phyloP scores from a whole-genome alignment of 2,329 filamentous ascomycete genomes.

The Colletotrichum karsti region DNA sequence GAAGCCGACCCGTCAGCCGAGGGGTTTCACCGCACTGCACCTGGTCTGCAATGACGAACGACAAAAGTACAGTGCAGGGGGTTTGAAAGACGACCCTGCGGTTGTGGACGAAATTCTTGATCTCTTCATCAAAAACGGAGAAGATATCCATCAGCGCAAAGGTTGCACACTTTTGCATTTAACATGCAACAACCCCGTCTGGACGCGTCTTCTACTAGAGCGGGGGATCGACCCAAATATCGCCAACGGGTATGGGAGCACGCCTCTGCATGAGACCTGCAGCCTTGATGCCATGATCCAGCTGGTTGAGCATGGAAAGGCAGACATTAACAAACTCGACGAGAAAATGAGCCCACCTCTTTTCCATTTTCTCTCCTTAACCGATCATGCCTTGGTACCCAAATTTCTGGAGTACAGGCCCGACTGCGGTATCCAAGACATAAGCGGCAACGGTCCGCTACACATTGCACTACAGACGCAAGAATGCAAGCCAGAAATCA shows the following conservation, averaged over 20 bases:
- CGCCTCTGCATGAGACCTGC: constrained; percentile 29
- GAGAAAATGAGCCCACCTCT: constrained; percentile 34
- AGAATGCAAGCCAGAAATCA: background rate
- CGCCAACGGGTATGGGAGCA: constrained; percentile 18
- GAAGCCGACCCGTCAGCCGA: background rate
- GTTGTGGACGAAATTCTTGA: background rate
- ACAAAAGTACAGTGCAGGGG: background rate
- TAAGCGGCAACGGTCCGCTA: constrained; percentile 31
- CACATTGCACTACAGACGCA: constrained; percentile 29
- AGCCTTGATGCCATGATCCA: constrained; percentile 27
- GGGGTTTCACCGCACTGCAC: background rate
- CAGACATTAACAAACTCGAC: constrained; percentile 32
- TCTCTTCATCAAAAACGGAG: constrained; percentile 34
- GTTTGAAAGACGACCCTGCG: background rate
- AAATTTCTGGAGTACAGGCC: constrained; percentile 30
- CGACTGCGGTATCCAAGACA: constrained; percentile 30
- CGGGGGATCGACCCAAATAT: constrained; percentile 35
- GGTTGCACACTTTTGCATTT: constrained; percentile 32
- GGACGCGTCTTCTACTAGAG: constrained; percentile 31
- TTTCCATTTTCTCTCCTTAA: background rate
- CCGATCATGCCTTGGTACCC: background rate
- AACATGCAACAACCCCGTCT: background rate
- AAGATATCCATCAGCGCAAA: constrained; percentile 31
- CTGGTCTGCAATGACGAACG: background rate
- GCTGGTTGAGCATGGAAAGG: constrained; percentile 34